Conservation (phyloP, 371 early-diverging fungal species). For the Mucor plumbeus region DNA sequence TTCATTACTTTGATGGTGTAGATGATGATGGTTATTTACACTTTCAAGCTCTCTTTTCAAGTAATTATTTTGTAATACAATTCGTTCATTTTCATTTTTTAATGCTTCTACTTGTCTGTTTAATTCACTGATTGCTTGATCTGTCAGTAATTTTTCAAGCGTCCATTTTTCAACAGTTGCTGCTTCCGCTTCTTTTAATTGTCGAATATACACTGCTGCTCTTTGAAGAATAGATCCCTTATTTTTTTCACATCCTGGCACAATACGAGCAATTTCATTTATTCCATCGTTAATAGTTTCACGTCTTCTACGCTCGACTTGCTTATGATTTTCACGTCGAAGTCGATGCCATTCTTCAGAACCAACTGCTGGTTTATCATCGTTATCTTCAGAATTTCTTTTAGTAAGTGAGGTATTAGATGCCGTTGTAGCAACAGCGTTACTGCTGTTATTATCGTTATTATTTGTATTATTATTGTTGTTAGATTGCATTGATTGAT, state of each 20-base stretch:
- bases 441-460: not conserved
- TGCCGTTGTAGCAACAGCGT: not conserved
- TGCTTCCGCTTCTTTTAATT: constrained; percentile 73
- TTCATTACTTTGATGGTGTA: not conserved
- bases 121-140: constrained; percentile 65
- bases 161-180: constrained; percentile 67
- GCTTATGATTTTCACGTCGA: constrained; percentile 90
- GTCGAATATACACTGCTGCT: constrained; percentile 83
- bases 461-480: not conserved
- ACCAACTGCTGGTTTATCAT: constrained; percentile 63
- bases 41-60: constrained; percentile 25
- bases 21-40: not conserved
- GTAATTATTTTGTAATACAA: constrained; percentile 20
- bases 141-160: constrained; percentile 68
- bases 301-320: constrained; percentile 91
- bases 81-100: constrained; percentile 26
- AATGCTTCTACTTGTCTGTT: constrained; percentile 28
- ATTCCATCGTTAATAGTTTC: constrained; percentile 94
- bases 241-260: constrained; percentile 90
- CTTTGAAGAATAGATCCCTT: constrained; percentile 86
- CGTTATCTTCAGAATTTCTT: constrained; percentile 3
- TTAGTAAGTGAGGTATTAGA: too few relatives aligned
- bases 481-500: constrained; percentile 24
- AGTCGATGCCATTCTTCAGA: constrained; percentile 82
- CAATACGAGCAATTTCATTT: constrained; percentile 78